Conservation (phyloP, 805 yeast species). For the Suhomyces sp. region DNA sequence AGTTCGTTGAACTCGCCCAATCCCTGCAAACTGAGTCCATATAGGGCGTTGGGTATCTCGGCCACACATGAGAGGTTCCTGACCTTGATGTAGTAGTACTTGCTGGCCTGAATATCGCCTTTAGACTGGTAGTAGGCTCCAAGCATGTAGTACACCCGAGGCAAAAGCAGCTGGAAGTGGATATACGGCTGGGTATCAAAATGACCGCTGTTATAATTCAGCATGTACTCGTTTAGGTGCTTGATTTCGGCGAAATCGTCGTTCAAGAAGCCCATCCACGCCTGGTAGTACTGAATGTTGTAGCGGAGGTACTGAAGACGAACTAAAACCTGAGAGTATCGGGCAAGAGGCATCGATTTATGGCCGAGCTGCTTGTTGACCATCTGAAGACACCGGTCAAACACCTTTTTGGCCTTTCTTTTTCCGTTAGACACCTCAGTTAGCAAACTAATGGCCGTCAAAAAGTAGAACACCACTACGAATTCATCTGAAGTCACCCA, state of each 20-base stretch:
- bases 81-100: constrained; percentile 37
- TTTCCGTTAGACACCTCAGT: constrained; percentile 33
- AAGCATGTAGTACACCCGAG: constrained; percentile 37
- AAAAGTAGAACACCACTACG: constrained; percentile 37
- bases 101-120: constrained; percentile 36
- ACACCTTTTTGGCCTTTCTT: constrained; percentile 33
- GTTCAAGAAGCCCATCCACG: constrained; percentile 34
- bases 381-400: constrained; percentile 34
- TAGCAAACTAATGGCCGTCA: constrained; percentile 41
- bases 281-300: constrained; percentile 32
- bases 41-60: not conserved
- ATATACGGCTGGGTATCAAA: constrained; percentile 28
- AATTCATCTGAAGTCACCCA: constrained; percentile 48
- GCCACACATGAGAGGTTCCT: constrained; percentile 16
- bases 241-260: constrained; percentile 21
- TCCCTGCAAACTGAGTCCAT: constrained; percentile 24
- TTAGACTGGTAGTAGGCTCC: constrained; percentile 38
- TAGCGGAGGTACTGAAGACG: constrained; percentile 28
- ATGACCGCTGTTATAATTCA: constrained; percentile 31
- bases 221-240: constrained; percentile 31
- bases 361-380: constrained; percentile 23
- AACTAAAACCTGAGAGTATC: constrained; percentile 21
- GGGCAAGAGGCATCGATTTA: constrained; percentile 14
- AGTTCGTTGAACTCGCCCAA: constrained; percentile 26
- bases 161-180: constrained; percentile 31